Evolutionary conservation across 169 alveolate genomes (phyloP).

Genomic region (Eimeria falciformis): DNA sequence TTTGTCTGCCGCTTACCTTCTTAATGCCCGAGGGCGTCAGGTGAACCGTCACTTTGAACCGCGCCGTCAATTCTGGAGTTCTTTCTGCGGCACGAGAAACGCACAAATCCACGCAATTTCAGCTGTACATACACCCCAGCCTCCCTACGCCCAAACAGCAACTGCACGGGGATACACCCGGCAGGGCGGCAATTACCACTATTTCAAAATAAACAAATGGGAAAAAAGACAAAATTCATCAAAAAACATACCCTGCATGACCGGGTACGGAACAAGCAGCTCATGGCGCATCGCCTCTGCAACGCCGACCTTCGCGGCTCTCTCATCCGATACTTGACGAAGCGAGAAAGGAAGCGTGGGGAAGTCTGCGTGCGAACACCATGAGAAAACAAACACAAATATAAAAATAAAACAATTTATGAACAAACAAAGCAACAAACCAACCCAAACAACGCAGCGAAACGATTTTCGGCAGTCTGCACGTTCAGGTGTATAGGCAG

Average conservation of each 20-base stretch:
- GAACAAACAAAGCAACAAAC: too few species aligned
- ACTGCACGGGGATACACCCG: background rate
- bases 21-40: conserved; percentile 77
- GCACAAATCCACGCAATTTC: too few species aligned
- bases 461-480: too few species aligned
- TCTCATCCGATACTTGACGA: conserved; percentile 87
- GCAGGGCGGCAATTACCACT: background rate
- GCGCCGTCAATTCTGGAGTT: conserved; percentile 77
- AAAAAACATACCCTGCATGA: background rate
- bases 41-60: conserved; percentile 77
- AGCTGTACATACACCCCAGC: too few species aligned
- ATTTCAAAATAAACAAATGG: background rate
- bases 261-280: conserved; percentile 40
- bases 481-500: too few species aligned
- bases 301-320: conserved; percentile 93
- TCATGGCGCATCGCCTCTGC: conserved; percentile 97
- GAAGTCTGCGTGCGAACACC: conserved; percentile 78
- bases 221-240: background rate
- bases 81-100: conserved; percentile 37
- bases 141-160: background rate
- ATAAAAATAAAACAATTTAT: too few species aligned
- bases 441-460: too few species aligned
- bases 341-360: conserved; percentile 92
- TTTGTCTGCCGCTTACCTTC: conserved; percentile 58
- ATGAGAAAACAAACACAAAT: background rate